These are phyloP conservation scores for Beauveria brongniartii DNA, from an alignment of 2,329 filamentous ascomycete genomes.

Conservation along the genomic window DNA sequence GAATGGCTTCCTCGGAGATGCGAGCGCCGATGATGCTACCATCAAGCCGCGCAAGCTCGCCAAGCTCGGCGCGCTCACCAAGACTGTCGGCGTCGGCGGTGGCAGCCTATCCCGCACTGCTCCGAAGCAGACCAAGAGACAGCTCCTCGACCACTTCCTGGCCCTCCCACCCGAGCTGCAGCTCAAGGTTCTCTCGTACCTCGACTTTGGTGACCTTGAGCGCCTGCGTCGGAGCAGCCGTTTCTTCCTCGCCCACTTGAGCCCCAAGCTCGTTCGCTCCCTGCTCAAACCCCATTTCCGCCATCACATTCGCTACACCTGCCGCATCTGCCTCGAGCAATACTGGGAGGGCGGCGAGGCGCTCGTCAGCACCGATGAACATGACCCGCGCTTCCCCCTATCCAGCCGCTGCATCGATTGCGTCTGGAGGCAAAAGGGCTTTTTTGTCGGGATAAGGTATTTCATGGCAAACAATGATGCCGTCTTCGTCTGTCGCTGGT, in stretches of 20 bases:
- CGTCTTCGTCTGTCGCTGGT: constrained; percentile 37
- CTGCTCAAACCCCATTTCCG: constrained; percentile 27
- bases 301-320: constrained; percentile 28
- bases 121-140: neutral
- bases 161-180: constrained; percentile 35
- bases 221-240: constrained; percentile 33
- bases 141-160: constrained; percentile 19
- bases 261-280: constrained; percentile 25
- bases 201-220: constrained; percentile 36
- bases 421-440: constrained; percentile 25
- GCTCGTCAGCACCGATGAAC: constrained; percentile 25
- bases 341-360: constrained; percentile 20
- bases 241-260: constrained; percentile 27
- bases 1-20: neutral
- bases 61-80: neutral
- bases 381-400: constrained; percentile 28
- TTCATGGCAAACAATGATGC: constrained; percentile 25
- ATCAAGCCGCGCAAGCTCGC: neutral
- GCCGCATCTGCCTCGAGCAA: constrained; percentile 30
- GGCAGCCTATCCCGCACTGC: neutral
- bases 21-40: neutral
- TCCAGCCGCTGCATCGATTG: constrained; percentile 33
- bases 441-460: constrained; percentile 29
- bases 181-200: constrained; percentile 30
- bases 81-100: neutral